Evolutionary conservation across 2,329 filamentous ascomycete species (phyloP), one percentile per base, ranked within the genome.

Genomic region (Grosmannia clavigera): DNA sequence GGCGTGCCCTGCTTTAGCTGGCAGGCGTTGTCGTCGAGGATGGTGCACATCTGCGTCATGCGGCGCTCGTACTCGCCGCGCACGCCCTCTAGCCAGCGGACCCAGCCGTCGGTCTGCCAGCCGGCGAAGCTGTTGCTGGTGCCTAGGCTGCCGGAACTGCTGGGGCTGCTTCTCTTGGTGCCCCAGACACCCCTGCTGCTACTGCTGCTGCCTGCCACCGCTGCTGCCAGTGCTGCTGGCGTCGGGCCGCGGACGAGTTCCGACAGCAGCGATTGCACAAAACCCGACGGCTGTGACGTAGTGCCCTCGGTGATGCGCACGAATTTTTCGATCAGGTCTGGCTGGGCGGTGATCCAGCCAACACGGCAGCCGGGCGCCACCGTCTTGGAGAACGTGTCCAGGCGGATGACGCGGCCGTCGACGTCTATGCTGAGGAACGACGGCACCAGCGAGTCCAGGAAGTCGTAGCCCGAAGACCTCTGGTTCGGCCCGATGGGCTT

Each of bases 301-400:
- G 81, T 81, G 0, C 82, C 79, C 72, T 96, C 92, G 25, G 84
- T 86, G 67, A 95, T 87, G 60, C 87, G 86, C 19, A 79, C 69
- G 55, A 35, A 60, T 11, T 88, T 83, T 71, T 95, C 89, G 55
- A 91, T 78, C 55, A 96, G 75, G 0, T 76, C 83, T 1, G 91
- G 90, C 68, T 95, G 88, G 0, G 88, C 86, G 0, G 92, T 95
- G 65, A 96, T 85, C 90, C 91, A 96, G 50, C 92, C 92, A 1
- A 96, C 76, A 35, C 92, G 85, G 69, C 90, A 95, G 2, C 92
- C 92, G 0, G 92, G 92, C 0, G 91, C 91, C 22, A 96, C 81
- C 0, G 90, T 95, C 75, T 97, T 96, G 68, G 88, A 94, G 72
- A 96, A 96, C 1, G 92, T 96, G 71, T 96, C 92, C 3, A 96